These are phyloP conservation scores for Trichoderma sp. DNA, from an alignment of 2,329 filamentous ascomycete genomes.

Conservation along the genomic window DNA sequence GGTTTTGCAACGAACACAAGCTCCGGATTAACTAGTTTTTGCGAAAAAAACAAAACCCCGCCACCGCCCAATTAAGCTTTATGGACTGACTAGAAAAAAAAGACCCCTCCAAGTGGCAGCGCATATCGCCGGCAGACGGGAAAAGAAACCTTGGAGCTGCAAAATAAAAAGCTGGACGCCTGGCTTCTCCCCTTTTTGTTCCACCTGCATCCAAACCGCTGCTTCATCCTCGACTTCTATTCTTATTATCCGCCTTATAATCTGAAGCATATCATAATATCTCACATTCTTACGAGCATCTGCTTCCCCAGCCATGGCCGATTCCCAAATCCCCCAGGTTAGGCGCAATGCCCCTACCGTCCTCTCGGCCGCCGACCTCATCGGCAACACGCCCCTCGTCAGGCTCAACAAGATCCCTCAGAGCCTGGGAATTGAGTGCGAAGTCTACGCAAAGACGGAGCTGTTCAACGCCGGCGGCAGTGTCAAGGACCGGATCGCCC, in stretches of 20 bases:
- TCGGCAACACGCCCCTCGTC: constrained; percentile 94
- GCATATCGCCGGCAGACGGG: constrained; percentile 17
- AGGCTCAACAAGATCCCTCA: constrained; percentile 90
- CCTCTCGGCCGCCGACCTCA: constrained; percentile 75
- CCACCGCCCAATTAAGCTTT: neutral
- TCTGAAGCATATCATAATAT: neutral
- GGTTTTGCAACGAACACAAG: neutral
- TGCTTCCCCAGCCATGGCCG: constrained; percentile 23
- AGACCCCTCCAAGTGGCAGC: constrained; percentile 12
- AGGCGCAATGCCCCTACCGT: constrained; percentile 40
- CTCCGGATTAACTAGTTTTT: constrained; percentile 10
- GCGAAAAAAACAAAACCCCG: neutral
- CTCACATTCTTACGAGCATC: neutral
- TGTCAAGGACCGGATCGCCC: constrained; percentile 91
- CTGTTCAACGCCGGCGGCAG: constrained; percentile 92
- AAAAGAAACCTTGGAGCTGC: neutral
- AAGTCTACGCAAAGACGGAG: constrained; percentile 88
- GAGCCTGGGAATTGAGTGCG: constrained; percentile 82
- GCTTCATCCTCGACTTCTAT: neutral
- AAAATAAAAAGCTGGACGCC: constrained; percentile 6
- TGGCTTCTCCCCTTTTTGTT: neutral
- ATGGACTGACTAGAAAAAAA: constrained; percentile 1
- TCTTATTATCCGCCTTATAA: neutral
- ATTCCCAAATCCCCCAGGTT: constrained; percentile 32
- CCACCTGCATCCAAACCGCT: neutral